Evolutionary conservation across 1,284 basidiomycete species (phyloP).

Genomic region (Malassezia equina): DNA sequence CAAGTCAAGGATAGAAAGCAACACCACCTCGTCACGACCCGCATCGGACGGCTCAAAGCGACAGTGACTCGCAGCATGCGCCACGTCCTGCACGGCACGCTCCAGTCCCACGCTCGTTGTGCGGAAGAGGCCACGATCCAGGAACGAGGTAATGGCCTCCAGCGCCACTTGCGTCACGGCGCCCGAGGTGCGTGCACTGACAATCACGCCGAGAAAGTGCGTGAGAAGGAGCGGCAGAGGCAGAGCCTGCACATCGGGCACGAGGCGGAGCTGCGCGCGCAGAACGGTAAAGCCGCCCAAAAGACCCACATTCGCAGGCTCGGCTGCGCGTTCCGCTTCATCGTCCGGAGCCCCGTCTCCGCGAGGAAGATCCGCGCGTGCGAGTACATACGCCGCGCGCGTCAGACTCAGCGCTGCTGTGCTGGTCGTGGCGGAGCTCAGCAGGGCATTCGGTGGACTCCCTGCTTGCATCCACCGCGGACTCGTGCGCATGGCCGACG

Average conservation of each 20-base stretch:
- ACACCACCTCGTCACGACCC: conserved; percentile 71
- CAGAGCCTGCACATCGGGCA: conserved; percentile 21
- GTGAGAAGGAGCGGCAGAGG: conserved; percentile 30
- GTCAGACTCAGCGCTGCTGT: conserved; percentile 17
- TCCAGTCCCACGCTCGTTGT: conserved; percentile 44
- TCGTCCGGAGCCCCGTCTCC: background rate
- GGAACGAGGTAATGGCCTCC: conserved; percentile 74
- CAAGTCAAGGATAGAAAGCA: conserved; percentile 80
- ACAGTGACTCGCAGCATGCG: conserved; percentile 82
- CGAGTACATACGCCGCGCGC: conserved; percentile 13
- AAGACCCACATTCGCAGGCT: conserved; percentile 50
- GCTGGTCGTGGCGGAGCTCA: conserved; percentile 20
- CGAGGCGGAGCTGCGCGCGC: conserved; percentile 57
- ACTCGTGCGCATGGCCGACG: conserved; percentile 81
- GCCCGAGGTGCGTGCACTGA: conserved; percentile 82
- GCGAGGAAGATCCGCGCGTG: background rate
- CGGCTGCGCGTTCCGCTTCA: background rate
- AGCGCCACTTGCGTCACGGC: conserved; percentile 84
- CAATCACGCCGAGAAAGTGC: conserved; percentile 76
- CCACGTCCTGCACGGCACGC: conserved; percentile 68
- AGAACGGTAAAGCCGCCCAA: conserved; percentile 82
- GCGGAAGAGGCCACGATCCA: conserved; percentile 64
- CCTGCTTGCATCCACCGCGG: conserved; percentile 29
- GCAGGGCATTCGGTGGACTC: conserved; percentile 17
- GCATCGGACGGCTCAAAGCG: conserved; percentile 96